Conservation (phyloP, 768 basidiomycete genomes). For the Mycena alexandri region DNA sequence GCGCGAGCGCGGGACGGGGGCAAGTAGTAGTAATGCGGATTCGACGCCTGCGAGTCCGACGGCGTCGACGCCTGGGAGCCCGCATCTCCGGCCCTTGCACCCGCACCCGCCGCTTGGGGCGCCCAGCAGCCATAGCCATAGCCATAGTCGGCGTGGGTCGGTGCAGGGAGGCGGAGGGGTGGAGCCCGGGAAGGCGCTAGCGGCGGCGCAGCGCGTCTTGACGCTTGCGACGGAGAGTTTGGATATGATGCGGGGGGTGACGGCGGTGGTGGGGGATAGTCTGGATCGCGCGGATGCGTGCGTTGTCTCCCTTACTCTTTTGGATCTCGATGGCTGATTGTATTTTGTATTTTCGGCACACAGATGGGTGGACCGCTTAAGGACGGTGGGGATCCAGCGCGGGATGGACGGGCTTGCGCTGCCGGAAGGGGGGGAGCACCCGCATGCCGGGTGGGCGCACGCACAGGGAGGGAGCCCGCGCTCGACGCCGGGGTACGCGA, state of each 20-base stretch:
- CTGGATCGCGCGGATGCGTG: slow-evolving; percentile 90
- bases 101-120: slow-evolving; percentile 5
- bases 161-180: slow-evolving; percentile 36
- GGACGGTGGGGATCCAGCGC: slow-evolving; percentile 82
- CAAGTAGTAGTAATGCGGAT: too few relatives aligned
- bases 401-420: slow-evolving; percentile 45
- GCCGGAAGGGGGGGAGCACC: slow-evolving; percentile 30
- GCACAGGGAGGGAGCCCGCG: too few relatives aligned
- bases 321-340: slow-evolving; percentile 21
- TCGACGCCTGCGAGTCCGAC: slow-evolving; percentile 40
- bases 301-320: slow-evolving; percentile 46
- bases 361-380: slow-evolving; percentile 88
- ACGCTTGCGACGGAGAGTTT: slow-evolving; percentile 91
- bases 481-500: not conserved
- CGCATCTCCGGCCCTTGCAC: slow-evolving; percentile 41
- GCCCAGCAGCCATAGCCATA: slow-evolving; percentile 1
- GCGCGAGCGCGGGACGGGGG: slow-evolving; percentile 55
- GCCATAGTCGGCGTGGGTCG: slow-evolving; percentile 29
- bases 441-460: not conserved
- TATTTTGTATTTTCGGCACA: too few relatives aligned
- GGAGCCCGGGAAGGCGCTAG: slow-evolving; percentile 68
- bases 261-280: slow-evolving; percentile 89
- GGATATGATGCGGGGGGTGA: slow-evolving; percentile 92
- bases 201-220: slow-evolving; percentile 85
- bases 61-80: slow-evolving; percentile 43